A percentile compares a stretch with the other conserved stretches of the same genome.
Evolutionary conservation across 164 flowering plant species (phyloP).

Genomic region (Stephania yunnanensis): DNA sequence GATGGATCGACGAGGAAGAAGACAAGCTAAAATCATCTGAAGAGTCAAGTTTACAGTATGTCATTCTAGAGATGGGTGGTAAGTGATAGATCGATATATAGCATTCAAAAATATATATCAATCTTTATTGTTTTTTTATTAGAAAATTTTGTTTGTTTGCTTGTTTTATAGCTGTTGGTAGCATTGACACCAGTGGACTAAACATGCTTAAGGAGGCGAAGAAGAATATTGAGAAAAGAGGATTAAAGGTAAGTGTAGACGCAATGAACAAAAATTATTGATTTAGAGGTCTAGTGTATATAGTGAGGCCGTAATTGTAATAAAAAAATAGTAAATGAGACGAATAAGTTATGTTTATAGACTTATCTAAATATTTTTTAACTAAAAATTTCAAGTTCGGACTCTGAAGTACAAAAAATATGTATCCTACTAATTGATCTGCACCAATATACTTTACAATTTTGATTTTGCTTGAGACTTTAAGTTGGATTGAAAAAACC

Average conservation of each 20-base stretch:
- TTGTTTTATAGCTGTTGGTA: conserved; percentile 43
- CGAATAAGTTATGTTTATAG: too few species aligned
- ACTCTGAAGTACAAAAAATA: too few species aligned
- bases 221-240: conserved; percentile 42
- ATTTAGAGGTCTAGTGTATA: too few species aligned
- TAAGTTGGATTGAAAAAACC: too few species aligned
- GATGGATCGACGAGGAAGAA: conserved; percentile 78
- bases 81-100: conserved; percentile 18
- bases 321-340: too few species aligned
- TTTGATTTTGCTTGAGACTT: too few species aligned
- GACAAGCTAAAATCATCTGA: conserved; percentile 43
- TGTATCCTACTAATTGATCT: too few species aligned
- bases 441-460: too few species aligned
- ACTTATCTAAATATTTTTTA: too few species aligned
- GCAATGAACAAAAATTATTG: too few species aligned
- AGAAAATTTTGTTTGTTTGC: neutral
- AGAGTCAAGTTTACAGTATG: conserved; percentile 47
- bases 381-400: too few species aligned
- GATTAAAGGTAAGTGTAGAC: conserved; percentile 46
- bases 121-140: neutral
- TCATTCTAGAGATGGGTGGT: conserved; percentile 43
- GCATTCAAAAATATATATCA: neutral
- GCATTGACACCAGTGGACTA: conserved; percentile 82
- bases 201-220: conserved; percentile 67
- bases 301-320: too few species aligned